These are phyloP conservation scores for Aspergillus pseudoviridinutans DNA, from an alignment of 2,329 filamentous ascomycete species.

Conservation along the genomic window DNA sequence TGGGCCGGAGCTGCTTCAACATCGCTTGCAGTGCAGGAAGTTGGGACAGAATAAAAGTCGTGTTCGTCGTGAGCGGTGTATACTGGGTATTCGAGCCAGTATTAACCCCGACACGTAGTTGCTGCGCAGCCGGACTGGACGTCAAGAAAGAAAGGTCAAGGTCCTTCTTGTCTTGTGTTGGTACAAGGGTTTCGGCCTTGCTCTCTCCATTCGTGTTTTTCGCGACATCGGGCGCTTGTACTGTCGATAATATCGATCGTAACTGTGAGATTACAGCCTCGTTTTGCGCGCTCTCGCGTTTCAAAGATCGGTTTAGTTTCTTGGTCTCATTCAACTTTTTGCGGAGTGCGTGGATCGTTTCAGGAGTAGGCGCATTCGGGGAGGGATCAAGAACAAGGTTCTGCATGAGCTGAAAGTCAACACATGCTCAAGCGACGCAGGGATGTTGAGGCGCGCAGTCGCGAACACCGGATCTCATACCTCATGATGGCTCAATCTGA, in stretches of 20 bases:
- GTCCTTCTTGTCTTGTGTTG: conserved; percentile 19
- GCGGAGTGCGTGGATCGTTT: conserved; percentile 68
- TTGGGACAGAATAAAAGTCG: conserved; percentile 74
- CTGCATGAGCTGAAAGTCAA: conserved; percentile 18
- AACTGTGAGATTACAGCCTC: conserved; percentile 65
- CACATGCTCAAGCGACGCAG: neutral
- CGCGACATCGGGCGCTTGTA: conserved; percentile 12
- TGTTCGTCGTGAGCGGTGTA: conserved; percentile 43
- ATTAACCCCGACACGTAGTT: conserved; percentile 43
- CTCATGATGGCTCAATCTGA: conserved; percentile 81
- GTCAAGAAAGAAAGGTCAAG: conserved; percentile 56
- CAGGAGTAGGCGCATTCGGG: conserved; percentile 53
- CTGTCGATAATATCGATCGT: conserved; percentile 50
- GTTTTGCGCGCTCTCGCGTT: conserved; percentile 68
- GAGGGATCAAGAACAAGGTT: conserved; percentile 33
- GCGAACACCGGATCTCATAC: conserved; percentile 36
- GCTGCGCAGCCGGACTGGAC: conserved; percentile 44
- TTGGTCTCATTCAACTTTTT: conserved; percentile 74
- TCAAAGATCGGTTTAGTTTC: conserved; percentile 66
- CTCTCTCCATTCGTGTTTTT: conserved; percentile 13
- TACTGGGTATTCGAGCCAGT: conserved; percentile 32
- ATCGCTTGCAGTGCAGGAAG: conserved; percentile 72
- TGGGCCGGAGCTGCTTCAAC: conserved; percentile 63
- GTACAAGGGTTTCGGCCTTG: conserved; percentile 11
- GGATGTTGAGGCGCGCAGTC: neutral